These are phyloP conservation scores for Juglanconis sp. DNA, from an alignment of 2,329 filamentous ascomycete species.

Conservation along the genomic window DNA sequence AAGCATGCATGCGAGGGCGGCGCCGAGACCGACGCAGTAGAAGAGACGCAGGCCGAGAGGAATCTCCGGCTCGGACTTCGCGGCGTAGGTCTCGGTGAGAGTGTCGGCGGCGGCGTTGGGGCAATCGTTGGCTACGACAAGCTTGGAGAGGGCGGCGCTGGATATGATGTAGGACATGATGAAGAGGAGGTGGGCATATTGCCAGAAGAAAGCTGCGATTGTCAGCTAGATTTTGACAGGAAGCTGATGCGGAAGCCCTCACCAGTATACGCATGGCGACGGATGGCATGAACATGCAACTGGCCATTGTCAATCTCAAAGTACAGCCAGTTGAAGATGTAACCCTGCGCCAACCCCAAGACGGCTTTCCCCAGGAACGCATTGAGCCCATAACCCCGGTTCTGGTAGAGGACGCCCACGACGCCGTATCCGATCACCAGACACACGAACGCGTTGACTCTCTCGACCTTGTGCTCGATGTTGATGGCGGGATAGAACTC, in stretches of 20 bases:
- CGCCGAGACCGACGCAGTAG: constrained; percentile 60
- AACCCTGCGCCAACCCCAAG: constrained; percentile 55
- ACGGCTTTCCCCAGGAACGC: constrained; percentile 62
- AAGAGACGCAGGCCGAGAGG: constrained; percentile 55
- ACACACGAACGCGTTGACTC: constrained; percentile 62
- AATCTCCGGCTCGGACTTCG: constrained; percentile 49
- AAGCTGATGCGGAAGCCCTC: constrained; percentile 17
- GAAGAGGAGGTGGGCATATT: constrained; percentile 53
- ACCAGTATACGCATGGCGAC: constrained; percentile 45
- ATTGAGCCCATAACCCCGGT: constrained; percentile 50
- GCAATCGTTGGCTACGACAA: constrained; percentile 58
- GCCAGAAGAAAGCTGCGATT: not conserved
- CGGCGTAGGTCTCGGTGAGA: constrained; percentile 49
- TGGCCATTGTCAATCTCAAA: constrained; percentile 60
- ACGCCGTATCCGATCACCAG: constrained; percentile 64
- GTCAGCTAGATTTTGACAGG: no score
- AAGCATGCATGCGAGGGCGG: constrained; percentile 52
- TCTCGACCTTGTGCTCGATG: constrained; percentile 64
- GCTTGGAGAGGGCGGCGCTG: constrained; percentile 54
- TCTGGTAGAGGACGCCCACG: constrained; percentile 59
- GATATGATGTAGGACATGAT: constrained; percentile 61
- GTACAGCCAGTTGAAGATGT: constrained; percentile 61
- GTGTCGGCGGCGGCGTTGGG: constrained; percentile 42
- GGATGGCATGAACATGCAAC: constrained; percentile 58
- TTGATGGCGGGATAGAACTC: constrained; percentile 62